A percentile compares a stretch with the other conserved stretches of the same genome.
These are phyloP conservation scores for Saccharum spontaneum DNA, from an alignment of 176 grass and related monocot species.

Conservation along the genomic window DNA sequence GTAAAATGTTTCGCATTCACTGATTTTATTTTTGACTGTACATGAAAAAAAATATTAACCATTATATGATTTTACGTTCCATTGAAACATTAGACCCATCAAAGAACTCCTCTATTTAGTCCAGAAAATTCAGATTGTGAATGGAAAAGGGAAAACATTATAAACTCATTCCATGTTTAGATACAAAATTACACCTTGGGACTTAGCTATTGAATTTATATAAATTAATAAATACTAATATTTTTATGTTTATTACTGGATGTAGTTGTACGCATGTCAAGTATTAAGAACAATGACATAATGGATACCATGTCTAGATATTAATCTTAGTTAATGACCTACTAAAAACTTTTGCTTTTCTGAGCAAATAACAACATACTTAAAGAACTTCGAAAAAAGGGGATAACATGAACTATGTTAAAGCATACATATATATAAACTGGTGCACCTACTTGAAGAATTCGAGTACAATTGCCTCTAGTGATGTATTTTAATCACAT, in stretches of 20 bases:
- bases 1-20: not conserved
- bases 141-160: not conserved
- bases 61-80: slow-evolving; percentile 11
- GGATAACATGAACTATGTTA: slow-evolving; percentile 48
- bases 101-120: slow-evolving; percentile 5
- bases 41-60: slow-evolving; percentile 6
- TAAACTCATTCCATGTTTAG: not conserved
- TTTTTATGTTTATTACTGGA: slow-evolving; percentile 19
- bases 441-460: slow-evolving; percentile 54
- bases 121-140: slow-evolving; percentile 8
- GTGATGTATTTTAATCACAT: slow-evolving; percentile 65
- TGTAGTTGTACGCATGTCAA: slow-evolving; percentile 30
- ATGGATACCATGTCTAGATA: slow-evolving; percentile 23
- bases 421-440: slow-evolving; percentile 57
- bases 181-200: slow-evolving; percentile 11
- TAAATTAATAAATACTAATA: not conserved
- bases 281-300: slow-evolving; percentile 33
- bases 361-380: slow-evolving; percentile 22
- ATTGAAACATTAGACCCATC: not conserved
- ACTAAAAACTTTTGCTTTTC: slow-evolving; percentile 21
- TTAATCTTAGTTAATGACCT: slow-evolving; percentile 31
- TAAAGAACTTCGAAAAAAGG: not conserved
- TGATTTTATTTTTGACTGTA: slow-evolving; percentile 9
- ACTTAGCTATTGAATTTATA: slow-evolving; percentile 18
- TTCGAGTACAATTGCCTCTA: slow-evolving; percentile 62